Base-by-base conservation (phyloP, 179 eudicot species). In the Nepenthes alata region DNA sequence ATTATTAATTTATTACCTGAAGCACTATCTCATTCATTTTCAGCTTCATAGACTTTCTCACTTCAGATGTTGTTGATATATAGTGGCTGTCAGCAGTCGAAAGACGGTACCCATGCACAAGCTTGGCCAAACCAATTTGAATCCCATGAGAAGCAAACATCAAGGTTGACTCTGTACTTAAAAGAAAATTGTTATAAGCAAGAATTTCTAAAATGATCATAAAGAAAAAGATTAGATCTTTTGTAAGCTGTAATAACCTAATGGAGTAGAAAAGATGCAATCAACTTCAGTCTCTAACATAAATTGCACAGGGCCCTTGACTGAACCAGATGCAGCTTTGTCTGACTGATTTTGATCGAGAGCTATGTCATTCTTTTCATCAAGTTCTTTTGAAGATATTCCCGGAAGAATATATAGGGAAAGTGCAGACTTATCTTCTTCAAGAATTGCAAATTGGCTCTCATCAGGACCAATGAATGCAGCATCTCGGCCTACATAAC, bases 241-340 rank as follows among this genome's bases (percentile, higher is more conserved):
- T 57, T n/a, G 45, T 58, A 47, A 37, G 64, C 54, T 41, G 55
- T 48, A 60, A 65, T 75, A 66, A 93, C 98, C 98, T 93, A 89
- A 57, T 11, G 98, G 98, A 38, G 94, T 86, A 66, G 95, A 85
- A 82, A 93, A 93, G 74, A 93, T 85, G 56, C 97, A 78, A 61
- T 93, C 96, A 62, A 89, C 85, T 80, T 85, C 94, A 73, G 85
- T 83, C 74, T 93, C 98, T 74, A 93, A 87, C 80, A 87, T 76
- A 79, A 93, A 87, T 39, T 78, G 90, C 74, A 83, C 47, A 49
- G 98, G 97, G 51, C 98, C 98, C 88, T 89, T 86, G 63, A 86
- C 70, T 45, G 85, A 59, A 60, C 69, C 74, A 61, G 68, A 78
- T 67, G 73, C 77, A 72, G 79, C 60, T 47, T 81, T 84, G 59